phyloP scores from a whole-genome alignment of 208 protist genomes.

The Trypanosoma rangeli region DNA sequence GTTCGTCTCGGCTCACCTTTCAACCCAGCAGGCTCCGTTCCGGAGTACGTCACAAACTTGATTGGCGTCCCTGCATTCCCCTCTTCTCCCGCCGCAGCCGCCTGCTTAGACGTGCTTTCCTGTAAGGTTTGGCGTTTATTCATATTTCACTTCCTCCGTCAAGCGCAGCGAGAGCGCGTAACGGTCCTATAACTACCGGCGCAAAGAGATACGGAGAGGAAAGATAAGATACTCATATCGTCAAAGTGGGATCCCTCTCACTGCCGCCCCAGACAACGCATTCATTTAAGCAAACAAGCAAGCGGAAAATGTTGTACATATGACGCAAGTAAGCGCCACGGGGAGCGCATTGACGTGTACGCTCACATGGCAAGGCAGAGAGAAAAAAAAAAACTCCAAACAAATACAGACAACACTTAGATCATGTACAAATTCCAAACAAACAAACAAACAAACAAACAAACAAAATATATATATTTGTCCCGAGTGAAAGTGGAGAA shows the following conservation, averaged over 20 bases:
- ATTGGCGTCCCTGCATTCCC: neutral
- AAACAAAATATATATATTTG: too few species aligned
- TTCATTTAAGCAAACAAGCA: too few species aligned
- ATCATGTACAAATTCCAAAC: neutral
- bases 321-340: neutral
- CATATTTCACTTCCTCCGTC: neutral
- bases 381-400: conserved; percentile 6
- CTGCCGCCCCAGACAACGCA: too few species aligned
- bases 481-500: neutral
- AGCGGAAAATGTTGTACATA: neutral
- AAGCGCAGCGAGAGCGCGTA: neutral
- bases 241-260: too few species aligned
- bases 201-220: neutral
- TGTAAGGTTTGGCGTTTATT: neutral
- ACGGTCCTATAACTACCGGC: neutral
- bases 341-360: too few species aligned
- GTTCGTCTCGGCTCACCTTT: neutral
- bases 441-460: too few species aligned
- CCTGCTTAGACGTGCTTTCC: neutral
- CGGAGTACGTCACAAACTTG: conserved; percentile 31
- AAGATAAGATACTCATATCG: neutral
- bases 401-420: neutral
- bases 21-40: neutral
- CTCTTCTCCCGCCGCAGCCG: neutral
- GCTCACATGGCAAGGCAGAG: too few species aligned